Evolutionary conservation across 495 filamentous ascomycete genomes (phyloP).

Genomic region (Neurospora terricola): DNA sequence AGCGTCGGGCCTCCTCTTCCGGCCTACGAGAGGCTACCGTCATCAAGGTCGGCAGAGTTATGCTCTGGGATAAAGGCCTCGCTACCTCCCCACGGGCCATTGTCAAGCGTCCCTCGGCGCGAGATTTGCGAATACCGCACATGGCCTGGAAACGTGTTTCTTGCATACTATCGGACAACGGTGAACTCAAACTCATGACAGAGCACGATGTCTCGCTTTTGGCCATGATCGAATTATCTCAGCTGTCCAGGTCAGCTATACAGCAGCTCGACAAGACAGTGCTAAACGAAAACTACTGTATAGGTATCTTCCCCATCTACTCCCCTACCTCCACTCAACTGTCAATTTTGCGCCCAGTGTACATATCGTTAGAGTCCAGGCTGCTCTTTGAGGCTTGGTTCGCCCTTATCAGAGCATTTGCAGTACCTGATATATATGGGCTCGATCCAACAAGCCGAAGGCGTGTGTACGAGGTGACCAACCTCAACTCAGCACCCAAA

Average conservation of each 20-base stretch:
- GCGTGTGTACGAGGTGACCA: constrained; percentile 29
- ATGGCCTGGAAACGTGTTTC: constrained; percentile 75
- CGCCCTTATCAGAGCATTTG: constrained; percentile 83
- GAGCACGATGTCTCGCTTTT: constrained; percentile 73
- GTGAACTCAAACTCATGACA: constrained; percentile 81
- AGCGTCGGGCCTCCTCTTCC: constrained; percentile 56
- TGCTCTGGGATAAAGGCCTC: constrained; percentile 70
- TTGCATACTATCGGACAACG: constrained; percentile 90
- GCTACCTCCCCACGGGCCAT: constrained; percentile 45
- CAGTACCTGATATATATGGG: constrained; percentile 86
- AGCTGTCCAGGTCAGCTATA: constrained; percentile 78
- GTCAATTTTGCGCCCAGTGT: constrained; percentile 61
- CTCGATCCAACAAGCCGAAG: constrained; percentile 26
- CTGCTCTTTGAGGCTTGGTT: constrained; percentile 96
- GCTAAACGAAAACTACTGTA: constrained; percentile 85
- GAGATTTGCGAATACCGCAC: constrained; percentile 29
- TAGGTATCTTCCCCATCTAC: constrained; percentile 85
- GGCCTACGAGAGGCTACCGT: constrained; percentile 67
- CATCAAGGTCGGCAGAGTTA: constrained; percentile 94
- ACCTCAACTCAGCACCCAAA: constrained; percentile 26
- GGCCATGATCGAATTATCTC: constrained; percentile 76
- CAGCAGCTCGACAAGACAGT: constrained; percentile 88
- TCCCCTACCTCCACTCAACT: constrained; percentile 51
- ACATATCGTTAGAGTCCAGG: constrained; percentile 77
- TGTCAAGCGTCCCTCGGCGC: constrained; percentile 37